These are phyloP conservation scores for Globisporangium polare DNA, from an alignment of 352 stramenopile species.

Conservation along the genomic window DNA sequence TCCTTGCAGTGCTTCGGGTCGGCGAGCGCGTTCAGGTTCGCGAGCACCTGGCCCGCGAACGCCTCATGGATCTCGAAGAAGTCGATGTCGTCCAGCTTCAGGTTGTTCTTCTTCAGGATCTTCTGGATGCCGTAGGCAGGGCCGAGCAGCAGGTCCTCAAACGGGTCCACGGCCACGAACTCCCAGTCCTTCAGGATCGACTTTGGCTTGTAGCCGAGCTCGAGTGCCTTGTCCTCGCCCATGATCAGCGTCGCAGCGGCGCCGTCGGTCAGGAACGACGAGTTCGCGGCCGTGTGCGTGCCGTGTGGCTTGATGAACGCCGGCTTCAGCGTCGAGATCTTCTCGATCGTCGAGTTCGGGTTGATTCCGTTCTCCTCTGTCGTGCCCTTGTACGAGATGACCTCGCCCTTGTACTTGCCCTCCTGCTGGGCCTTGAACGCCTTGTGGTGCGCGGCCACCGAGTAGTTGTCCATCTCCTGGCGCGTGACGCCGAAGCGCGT, in stretches of 20 bases:
- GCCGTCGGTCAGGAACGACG: slow-evolving; percentile 97
- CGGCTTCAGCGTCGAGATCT: slow-evolving; percentile 95
- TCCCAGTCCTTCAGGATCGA: slow-evolving; percentile 93
- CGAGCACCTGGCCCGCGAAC: slow-evolving; percentile 97
- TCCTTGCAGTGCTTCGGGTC: slow-evolving; percentile 95
- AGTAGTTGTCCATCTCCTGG: slow-evolving; percentile 97
- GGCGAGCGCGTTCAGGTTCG: slow-evolving; percentile 95
- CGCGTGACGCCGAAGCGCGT: slow-evolving; percentile 94
- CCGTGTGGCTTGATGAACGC: slow-evolving; percentile 98
- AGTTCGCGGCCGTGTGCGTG: slow-evolving; percentile 98
- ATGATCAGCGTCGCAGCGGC: slow-evolving; percentile 95
- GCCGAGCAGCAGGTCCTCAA: slow-evolving; percentile 92
- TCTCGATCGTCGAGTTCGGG: slow-evolving; percentile 92
- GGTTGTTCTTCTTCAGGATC: slow-evolving; percentile 78
- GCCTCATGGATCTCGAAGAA: slow-evolving; percentile 99
- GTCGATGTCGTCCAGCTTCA: slow-evolving; percentile 94
- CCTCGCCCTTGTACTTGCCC: slow-evolving; percentile 92
- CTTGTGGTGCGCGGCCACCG: slow-evolving; percentile 91
- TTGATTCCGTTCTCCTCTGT: slow-evolving; percentile 98
- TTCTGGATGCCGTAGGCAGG: slow-evolving; percentile 94
- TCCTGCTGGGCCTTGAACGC: slow-evolving; percentile 93
- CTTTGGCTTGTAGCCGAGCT: slow-evolving; percentile 95
- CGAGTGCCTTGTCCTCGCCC: slow-evolving; percentile 94
- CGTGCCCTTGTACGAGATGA: slow-evolving; percentile 93
- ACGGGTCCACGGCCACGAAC: slow-evolving; percentile 97